These are phyloP conservation scores for Mucor indicus DNA, from an alignment of 371 early-diverging fungal genomes.

Conservation along the genomic window DNA sequence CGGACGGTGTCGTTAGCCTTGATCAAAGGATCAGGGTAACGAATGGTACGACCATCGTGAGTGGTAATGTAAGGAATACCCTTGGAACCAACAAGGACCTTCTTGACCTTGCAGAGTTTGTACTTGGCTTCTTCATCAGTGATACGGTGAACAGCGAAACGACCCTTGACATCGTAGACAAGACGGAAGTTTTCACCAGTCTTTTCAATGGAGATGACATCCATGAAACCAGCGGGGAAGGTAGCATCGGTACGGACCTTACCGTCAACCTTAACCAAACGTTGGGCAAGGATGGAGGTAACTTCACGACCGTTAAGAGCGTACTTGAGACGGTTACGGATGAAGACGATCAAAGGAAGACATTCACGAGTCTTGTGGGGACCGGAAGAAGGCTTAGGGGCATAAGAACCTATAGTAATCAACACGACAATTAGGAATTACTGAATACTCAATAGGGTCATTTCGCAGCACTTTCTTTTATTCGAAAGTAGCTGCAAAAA, in stretches of 20 bases:
- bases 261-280: constrained; percentile 98
- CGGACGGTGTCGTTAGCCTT: constrained; percentile 99
- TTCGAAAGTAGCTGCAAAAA: not conserved
- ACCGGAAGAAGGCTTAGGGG: constrained; percentile 98
- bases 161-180: constrained; percentile 98
- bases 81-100: constrained; percentile 90
- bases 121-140: constrained; percentile 98
- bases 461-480: not conserved
- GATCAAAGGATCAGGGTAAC: constrained; percentile 99
- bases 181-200: constrained; percentile 99
- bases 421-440: not conserved
- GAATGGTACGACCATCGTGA: constrained; percentile 99
- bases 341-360: constrained; percentile 97
- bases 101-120: constrained; percentile 99
- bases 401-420: constrained; percentile 56
- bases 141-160: constrained; percentile 99
- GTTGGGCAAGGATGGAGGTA: constrained; percentile 95
- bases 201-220: constrained; percentile 98
- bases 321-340: constrained; percentile 99
- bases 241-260: constrained; percentile 98
- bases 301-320: constrained; percentile 98
- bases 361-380: constrained; percentile 99
- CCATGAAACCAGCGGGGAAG: constrained; percentile 99
- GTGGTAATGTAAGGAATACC: constrained; percentile 97
- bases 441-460: not conserved